phyloP scores from a whole-genome alignment of 345 rosid genomes.

The Pelargonium nanum region DNA sequence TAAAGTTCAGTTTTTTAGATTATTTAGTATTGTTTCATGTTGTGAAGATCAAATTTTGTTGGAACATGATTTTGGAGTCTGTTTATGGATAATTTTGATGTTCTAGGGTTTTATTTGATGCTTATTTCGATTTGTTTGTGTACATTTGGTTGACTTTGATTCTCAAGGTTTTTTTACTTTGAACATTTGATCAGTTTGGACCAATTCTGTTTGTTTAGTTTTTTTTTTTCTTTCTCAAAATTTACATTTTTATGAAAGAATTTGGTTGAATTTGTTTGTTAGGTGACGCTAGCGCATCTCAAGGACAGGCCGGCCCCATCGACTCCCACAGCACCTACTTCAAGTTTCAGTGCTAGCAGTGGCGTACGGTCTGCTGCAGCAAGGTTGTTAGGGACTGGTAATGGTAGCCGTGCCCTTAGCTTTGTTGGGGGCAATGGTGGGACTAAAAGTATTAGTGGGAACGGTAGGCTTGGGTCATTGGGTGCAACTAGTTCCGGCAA shows the following conservation, averaged over 20 bases:
- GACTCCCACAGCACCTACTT: constrained; percentile 63
- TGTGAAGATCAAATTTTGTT: neutral
- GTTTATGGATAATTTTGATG: neutral
- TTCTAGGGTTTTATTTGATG: neutral
- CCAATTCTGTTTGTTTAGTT: no score
- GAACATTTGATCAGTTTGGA: no score
- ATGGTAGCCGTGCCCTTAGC: constrained; percentile 81
- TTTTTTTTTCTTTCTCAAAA: no score
- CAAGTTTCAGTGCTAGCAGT: constrained; percentile 63
- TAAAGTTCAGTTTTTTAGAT: no score
- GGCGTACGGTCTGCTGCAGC: constrained; percentile 94
- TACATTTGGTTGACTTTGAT: neutral
- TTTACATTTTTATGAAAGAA: no score
- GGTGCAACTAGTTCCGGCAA: constrained; percentile 59
- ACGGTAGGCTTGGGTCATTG: constrained; percentile 70
- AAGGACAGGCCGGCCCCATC: constrained; percentile 87
- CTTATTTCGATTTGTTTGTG: neutral
- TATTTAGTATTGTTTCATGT: neutral
- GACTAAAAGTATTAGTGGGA: constrained; percentile 54
- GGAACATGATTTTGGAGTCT: no score
- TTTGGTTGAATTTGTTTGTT: constrained; percentile 5
- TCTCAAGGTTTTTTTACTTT: neutral
- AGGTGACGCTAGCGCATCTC: constrained; percentile 91
- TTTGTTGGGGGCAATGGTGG: constrained; percentile 98
- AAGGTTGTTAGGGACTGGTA: constrained; percentile 69